Evolutionary conservation across 1,284 basidiomycete species (phyloP).

Genomic region (Trichosporon ovoides): DNA sequence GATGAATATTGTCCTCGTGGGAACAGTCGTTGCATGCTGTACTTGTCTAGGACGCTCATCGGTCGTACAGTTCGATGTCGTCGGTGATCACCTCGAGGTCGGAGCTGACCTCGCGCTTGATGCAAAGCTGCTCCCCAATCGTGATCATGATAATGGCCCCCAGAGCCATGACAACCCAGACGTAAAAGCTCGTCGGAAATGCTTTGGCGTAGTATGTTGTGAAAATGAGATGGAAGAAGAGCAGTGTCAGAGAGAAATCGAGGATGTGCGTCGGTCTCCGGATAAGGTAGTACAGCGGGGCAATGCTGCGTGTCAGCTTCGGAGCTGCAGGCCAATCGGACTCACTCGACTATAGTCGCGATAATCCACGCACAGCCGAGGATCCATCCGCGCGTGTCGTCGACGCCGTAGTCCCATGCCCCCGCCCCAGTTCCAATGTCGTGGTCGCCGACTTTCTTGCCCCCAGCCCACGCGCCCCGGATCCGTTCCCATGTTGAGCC

Average conservation of each 20-base stretch:
- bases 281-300: conserved; percentile 78
- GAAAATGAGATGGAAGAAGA: conserved; percentile 82
- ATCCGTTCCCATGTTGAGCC: conserved; percentile 55
- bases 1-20: no score
- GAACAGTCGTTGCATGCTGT: neutral
- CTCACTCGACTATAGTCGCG: conserved; percentile 74
- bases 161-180: conserved; percentile 71
- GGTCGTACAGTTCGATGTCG: conserved; percentile 31
- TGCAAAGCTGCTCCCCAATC: conserved; percentile 83
- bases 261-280: conserved; percentile 87
- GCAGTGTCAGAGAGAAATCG: conserved; percentile 84
- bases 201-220: conserved; percentile 85
- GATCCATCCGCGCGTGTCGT: conserved; percentile 77
- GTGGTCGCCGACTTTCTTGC: conserved; percentile 37
- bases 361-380: conserved; percentile 76
- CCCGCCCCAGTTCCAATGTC: conserved; percentile 18
- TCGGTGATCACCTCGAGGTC: conserved; percentile 58
- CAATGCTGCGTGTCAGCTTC: conserved; percentile 58
- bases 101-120: conserved; percentile 84
- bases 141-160: conserved; percentile 71
- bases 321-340: conserved; percentile 17
- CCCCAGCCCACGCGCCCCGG: conserved; percentile 49
- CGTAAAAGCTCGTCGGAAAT: conserved; percentile 83
- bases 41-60: conserved; percentile 8
- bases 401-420: conserved; percentile 54